Base-by-base conservation (phyloP, 345 rosid species). In the Citrus glauca region DNA sequence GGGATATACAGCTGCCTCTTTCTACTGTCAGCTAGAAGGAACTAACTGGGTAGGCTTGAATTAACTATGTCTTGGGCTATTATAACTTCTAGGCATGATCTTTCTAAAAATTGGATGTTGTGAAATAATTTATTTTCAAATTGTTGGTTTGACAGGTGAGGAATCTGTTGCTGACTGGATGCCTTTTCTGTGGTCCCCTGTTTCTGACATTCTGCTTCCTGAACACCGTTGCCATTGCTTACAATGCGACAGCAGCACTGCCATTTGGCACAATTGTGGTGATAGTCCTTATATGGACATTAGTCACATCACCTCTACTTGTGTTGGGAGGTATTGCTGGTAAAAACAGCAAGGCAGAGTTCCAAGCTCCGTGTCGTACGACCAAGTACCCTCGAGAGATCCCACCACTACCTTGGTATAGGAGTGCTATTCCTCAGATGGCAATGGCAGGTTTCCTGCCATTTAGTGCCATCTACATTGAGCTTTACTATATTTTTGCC, bases 261-360 rank as follows among this genome's bases (percentile, higher is more conserved):
- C 98, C 97, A 67, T 90, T 92, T 45, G 98, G 98, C 61, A 94
- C 97, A 32, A 94, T 94, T 48, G 91, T 94, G 45, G 98, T 94
- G 27, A 94, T 94, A 33, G 84, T 89, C 72, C 93, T 94, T 33
- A 94, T 94, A 78, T 94, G 98, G 98, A 86, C 92, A 22, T 80
- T 94, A 30, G 95, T 94, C 60, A 94, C 98, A 30, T 86, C 97
- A 4, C 97, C 98, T 2, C 84, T 94, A 48, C 97, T 94, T 33
- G 97, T 94, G 2, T 81, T 94, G 84, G 98, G 98, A 84, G 98
- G 98, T 37, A 94, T 94, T 81, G 98, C 98, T 8, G 98, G 98
- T 42, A 94, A 92, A 81, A 94, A 94, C 75, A 94, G 97, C 86
- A 91, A 88, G 85, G 87, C 94, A 4, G 98, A 94, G 89, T 94